Conservation (phyloP, 352 stramenopile species). For the Ochromonadaceae sp. region DNA sequence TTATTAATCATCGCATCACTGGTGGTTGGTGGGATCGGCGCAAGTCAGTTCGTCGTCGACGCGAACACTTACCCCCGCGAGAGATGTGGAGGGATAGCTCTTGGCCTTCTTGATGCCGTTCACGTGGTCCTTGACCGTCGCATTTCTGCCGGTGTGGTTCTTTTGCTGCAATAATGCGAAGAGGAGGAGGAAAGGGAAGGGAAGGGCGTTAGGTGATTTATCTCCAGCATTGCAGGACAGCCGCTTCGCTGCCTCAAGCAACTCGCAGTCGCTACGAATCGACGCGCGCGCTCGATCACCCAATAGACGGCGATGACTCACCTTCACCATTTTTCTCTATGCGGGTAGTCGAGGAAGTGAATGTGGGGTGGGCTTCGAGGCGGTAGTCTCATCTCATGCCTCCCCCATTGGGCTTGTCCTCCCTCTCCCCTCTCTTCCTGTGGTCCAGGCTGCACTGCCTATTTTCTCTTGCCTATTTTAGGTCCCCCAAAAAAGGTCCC, state of each 20-base stretch:
- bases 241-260: neutral
- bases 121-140: constrained; percentile 69
- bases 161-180: constrained; percentile 46
- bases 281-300: neutral
- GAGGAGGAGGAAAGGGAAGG: neutral
- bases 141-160: constrained; percentile 73
- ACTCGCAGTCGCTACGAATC: neutral
- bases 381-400: too few relatives aligned
- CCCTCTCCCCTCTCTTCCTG: too few relatives aligned
- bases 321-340: neutral
- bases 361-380: too few relatives aligned
- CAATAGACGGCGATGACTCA: too few relatives aligned
- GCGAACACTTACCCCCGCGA: constrained; percentile 23
- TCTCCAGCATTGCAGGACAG: constrained; percentile 5
- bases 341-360: too few relatives aligned
- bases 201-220: constrained; percentile 1
- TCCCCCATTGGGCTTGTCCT: too few relatives aligned
- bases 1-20: too few relatives aligned
- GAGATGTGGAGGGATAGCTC: constrained; percentile 18
- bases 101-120: constrained; percentile 43
- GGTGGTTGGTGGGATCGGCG: too few relatives aligned
- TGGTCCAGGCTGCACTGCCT: too few relatives aligned
- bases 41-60: too few relatives aligned
- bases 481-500: too few relatives aligned
- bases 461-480: too few relatives aligned